phyloP scores from a whole-genome alignment of 116 monocot species.

The Cymodocea nodosa region DNA sequence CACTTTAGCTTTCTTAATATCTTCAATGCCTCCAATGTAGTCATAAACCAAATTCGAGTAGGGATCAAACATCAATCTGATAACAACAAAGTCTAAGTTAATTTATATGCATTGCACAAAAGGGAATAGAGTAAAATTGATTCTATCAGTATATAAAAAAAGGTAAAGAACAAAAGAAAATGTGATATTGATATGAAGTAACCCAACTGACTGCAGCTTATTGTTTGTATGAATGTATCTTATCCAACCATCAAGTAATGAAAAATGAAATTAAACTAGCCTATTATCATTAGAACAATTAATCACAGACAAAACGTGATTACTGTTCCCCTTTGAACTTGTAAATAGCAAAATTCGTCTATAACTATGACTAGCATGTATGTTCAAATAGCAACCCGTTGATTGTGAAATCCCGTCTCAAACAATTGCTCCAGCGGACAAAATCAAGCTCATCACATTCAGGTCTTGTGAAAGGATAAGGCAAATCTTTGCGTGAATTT shows the following conservation, averaged over 20 bases:
- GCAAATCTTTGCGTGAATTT: conserved; percentile 23
- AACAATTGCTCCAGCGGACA: conserved; percentile 82
- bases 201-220: no score
- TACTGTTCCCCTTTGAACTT: no score
- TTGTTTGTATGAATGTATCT: no score
- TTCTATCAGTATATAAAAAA: neutral
- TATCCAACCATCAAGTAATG: no score
- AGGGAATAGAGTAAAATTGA: neutral
- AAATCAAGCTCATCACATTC: conserved; percentile 56
- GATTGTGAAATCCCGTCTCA: conserved; percentile 77
- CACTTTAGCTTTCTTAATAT: conserved; percentile 90
- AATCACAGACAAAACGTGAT: no score
- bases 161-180: no score
- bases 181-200: no score
- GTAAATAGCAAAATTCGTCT: neutral
- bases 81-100: conserved; percentile 1
- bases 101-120: neutral
- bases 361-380: neutral
- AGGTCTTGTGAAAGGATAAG: conserved; percentile 16
- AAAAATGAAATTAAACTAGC: no score
- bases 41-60: conserved; percentile 70
- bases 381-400: conserved; percentile 50
- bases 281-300: no score
- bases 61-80: conserved; percentile 95
- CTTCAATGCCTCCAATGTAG: conserved; percentile 89